These are phyloP conservation scores for Rubroboletus pulcherrimus DNA, from an alignment of 768 basidiomycete genomes.

Conservation along the genomic window DNA sequence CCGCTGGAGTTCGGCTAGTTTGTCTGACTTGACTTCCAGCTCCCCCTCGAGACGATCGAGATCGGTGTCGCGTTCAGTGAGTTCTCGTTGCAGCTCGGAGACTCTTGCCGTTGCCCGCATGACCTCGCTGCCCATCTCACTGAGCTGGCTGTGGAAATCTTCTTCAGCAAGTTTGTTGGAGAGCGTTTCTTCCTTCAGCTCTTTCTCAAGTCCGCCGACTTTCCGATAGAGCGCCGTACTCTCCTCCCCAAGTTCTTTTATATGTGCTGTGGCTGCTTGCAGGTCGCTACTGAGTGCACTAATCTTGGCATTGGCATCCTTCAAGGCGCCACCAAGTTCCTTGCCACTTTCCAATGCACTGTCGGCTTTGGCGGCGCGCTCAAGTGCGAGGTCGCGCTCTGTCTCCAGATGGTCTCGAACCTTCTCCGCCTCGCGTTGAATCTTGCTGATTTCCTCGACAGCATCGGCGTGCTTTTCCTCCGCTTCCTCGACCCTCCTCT, in stretches of 20 bases:
- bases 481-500: constrained; percentile 49
- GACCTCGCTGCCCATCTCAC: constrained; percentile 29
- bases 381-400: constrained; percentile 53
- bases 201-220: constrained; percentile 54
- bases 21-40: constrained; percentile 34
- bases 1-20: constrained; percentile 21
- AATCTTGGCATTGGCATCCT: constrained; percentile 61
- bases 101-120: constrained; percentile 34
- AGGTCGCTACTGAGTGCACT: constrained; percentile 55
- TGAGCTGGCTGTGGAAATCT: constrained; percentile 36
- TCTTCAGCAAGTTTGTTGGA: constrained; percentile 35
- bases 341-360: constrained; percentile 56
- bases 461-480: constrained; percentile 44
- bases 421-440: constrained; percentile 45
- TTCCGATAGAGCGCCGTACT: constrained; percentile 47
- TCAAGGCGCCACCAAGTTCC: constrained; percentile 66
- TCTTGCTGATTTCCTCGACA: constrained; percentile 36
- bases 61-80: constrained; percentile 36
- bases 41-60: constrained; percentile 38
- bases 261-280: constrained; percentile 47
- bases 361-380: constrained; percentile 65
- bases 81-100: constrained; percentile 43
- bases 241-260: constrained; percentile 62
- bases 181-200: constrained; percentile 52
- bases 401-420: constrained; percentile 43